phyloP scores from a whole-genome alignment of 345 rosid genomes.

The Kernera saxatilis region DNA sequence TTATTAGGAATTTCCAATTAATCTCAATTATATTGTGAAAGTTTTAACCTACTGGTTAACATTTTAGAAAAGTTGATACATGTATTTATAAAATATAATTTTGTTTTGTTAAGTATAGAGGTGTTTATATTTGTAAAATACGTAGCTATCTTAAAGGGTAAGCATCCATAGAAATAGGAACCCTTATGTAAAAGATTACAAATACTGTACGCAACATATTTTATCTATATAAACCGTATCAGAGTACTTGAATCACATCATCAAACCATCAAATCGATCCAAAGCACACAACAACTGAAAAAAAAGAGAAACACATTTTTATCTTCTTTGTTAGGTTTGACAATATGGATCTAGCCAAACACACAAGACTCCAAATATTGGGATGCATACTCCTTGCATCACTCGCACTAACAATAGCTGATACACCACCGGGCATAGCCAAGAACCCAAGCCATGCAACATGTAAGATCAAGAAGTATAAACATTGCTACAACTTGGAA shows the following conservation, averaged over 20 bases:
- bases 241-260: neutral
- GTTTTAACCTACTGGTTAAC: neutral
- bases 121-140: neutral
- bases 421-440: slow-evolving; percentile 49
- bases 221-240: slow-evolving; percentile 21
- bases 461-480: slow-evolving; percentile 40
- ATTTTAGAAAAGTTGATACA: neutral
- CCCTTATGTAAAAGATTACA: neutral
- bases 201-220: neutral
- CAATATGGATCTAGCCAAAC: slow-evolving; percentile 31
- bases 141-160: neutral
- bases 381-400: slow-evolving; percentile 33
- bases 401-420: slow-evolving; percentile 27
- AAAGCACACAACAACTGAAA: neutral
- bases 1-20: neutral
- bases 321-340: neutral
- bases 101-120: neutral
- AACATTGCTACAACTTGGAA: slow-evolving; percentile 41
- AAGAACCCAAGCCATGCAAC: slow-evolving; percentile 46
- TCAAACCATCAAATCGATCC: neutral
- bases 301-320: neutral
- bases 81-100: neutral
- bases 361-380: slow-evolving; percentile 11
- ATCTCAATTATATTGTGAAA: neutral
- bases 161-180: neutral